Base-by-base conservation (phyloP, 2,329 filamentous ascomycete species). In the Intubia oerlemansii region DNA sequence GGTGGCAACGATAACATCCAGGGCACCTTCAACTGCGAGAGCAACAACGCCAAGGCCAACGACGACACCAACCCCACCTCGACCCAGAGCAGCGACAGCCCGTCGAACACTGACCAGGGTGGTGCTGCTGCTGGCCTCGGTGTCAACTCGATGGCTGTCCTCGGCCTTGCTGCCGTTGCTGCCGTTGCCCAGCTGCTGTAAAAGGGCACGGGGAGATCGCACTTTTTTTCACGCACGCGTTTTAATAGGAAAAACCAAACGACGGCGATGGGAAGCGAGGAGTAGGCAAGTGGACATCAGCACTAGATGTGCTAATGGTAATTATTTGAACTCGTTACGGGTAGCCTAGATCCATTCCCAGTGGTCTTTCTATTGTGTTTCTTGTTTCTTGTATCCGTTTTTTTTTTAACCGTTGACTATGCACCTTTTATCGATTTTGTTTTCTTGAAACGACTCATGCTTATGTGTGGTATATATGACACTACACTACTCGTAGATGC, bases 111-210 rank as follows among this genome's bases (percentile, higher is more conserved):
- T 32, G 38, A 42, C 29, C 41, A 49, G 29, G 41, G 50, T 21
- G 52, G 50, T 36, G 49, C 49, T 29, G 60, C 57, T 30, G 53
- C 57, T 25, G 54, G 54, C 30, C 35, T 60, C 22, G 45, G 46
- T 32, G 47, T 58, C 40, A 65, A 61, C 53, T 49, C 51, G 34
- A 44, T 51, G 13, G 48, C 57, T 22, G 40, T 58, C 14, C 44
- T 67, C 25, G 55, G 51, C 32, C 46, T 63, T 29, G 57, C 52
- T 11, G 36, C 27, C 33, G 32, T 38, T 30, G 36, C 34, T 38
- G 58, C 47, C 27, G 31, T 65, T 33, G 53, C 55, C 31, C 57
- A 62, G 42, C 49, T 66, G 42, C 46, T 69, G 48, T 67, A 63
- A 60, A 24, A 24, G 24, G 12, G n/a, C n/a, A n/a, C n/a, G n/a